Percentiles rank a stretch among this genome's conserved stretches.
Evolutionary conservation across 768 basidiomycete genomes (phyloP).

Genomic region (Suillus tomentosus): DNA sequence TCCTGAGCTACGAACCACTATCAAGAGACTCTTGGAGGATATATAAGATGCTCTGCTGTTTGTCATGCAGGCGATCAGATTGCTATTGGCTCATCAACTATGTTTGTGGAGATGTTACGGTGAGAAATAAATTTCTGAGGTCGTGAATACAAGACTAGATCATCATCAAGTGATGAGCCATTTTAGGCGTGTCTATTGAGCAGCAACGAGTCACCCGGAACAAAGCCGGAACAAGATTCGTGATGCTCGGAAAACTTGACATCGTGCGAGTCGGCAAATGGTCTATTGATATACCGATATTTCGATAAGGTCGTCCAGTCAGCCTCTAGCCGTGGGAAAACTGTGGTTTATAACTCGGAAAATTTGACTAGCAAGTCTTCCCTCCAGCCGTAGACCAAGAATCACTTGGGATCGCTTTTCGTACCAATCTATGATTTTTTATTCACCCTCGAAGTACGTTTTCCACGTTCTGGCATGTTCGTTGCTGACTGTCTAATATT

Average conservation of each 20-base stretch:
- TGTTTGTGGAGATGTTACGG: not conserved
- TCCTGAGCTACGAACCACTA: slow-evolving; percentile 39
- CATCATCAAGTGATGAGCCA: not conserved
- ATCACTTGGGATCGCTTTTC: slow-evolving; percentile 16
- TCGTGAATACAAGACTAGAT: slow-evolving; percentile 6
- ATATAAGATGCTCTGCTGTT: slow-evolving; percentile 3
- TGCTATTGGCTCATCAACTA: slow-evolving; percentile 8
- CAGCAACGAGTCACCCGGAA: not conserved
- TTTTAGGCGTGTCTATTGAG: not conserved
- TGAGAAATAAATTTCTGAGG: slow-evolving; percentile 1
- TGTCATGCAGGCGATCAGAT: not conserved
- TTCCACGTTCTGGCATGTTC: not conserved
- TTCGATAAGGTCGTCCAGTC: slow-evolving; percentile 2
- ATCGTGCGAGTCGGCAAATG: slow-evolving; percentile 4
- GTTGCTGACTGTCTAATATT: slow-evolving; percentile 12
- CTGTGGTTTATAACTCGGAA: slow-evolving; percentile 8
- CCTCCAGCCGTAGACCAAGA: slow-evolving; percentile 16
- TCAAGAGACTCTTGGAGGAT: slow-evolving; percentile 46
- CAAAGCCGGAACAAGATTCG: not conserved
- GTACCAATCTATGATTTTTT: slow-evolving; percentile 57
- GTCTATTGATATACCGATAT: too few relatives aligned
- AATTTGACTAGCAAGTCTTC: slow-evolving; percentile 19
- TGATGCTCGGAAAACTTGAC: not conserved
- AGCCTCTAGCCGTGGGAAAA: slow-evolving; percentile 13
- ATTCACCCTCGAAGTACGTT: slow-evolving; percentile 38